Evolutionary conservation across 805 yeast species (phyloP), one percentile per base, ranked within the genome.

Genomic region (Yarrowia phangngaensis): DNA sequence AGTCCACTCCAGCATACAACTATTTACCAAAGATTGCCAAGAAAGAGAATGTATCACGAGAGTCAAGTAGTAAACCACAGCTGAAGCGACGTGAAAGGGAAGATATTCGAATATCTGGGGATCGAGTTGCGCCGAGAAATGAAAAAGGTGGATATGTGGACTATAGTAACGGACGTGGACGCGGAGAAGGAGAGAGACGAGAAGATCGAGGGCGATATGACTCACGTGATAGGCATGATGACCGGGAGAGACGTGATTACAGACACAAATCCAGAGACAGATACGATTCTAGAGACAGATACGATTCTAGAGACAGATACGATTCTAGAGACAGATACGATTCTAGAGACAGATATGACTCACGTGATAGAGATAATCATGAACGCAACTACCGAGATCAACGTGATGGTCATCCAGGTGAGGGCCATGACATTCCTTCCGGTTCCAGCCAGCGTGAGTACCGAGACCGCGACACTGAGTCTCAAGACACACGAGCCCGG

Each of bases 41-140:
- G 5, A 38, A 38, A 19, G 32, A 38, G 12, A 19, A 20, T 9
- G 19, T 7, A 24, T 26, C 45, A 17, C 32, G 32, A 22, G 45
- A 38, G 22, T 12, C 30, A 12, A 23, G 6, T 12, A 22, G 15
- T 12, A 38, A 38, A 14, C 45, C 45, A 11, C 31, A 24, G 31
- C 24, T 38, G n/a, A 38, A 38, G n/a, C 45, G 45, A 6, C 45
- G 45, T 4, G 45, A 38, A 12, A n/a, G 23, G 11, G 45, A 38
- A 19, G 45, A 38, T 19, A 24, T 38, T 14, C 22, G 45, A 19
- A 19, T 35, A 0, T 29, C 45, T 26, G 32, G 45, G 5, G 45
- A 38, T 9, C 12, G 32, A 6, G 32, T 38, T 7, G 32, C 45
- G 13, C 45, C 45, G 4, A 23, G 45, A 3, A 27, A 20, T 8